phyloP scores from a whole-genome alignment of 306 rosid genomes.

The Gastrolobium bilobum region DNA sequence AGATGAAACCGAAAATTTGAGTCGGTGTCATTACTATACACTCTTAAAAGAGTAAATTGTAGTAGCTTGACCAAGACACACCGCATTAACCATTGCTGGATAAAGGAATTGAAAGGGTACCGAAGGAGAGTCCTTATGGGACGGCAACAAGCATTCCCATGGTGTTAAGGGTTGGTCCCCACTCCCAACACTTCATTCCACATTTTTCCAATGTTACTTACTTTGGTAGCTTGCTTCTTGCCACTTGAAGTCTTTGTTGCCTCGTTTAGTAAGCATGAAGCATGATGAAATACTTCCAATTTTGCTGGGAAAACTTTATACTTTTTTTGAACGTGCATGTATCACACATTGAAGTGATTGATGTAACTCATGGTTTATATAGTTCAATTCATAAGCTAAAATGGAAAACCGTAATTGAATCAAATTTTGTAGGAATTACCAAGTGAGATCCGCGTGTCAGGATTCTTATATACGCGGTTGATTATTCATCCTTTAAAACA shows the following conservation, averaged over 20 bases:
- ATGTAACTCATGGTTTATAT: not conserved
- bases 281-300: constrained; percentile 45
- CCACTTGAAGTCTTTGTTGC: constrained; percentile 7
- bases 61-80: constrained; percentile 20
- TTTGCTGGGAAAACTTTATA: constrained; percentile 27
- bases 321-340: constrained; percentile 41
- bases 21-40: constrained; percentile 33
- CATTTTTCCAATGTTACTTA: not conserved
- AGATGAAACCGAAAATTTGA: constrained; percentile 14
- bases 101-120: not conserved
- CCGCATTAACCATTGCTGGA: not conserved
- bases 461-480: constrained; percentile 21
- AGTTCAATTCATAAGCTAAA: not conserved
- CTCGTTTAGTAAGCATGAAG: not conserved
- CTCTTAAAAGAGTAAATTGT: not conserved
- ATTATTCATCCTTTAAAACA: constrained; percentile 21
- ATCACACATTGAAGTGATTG: constrained; percentile 12
- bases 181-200: not conserved
- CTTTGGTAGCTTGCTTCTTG: constrained; percentile 39
- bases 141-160: not conserved
- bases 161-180: constrained; percentile 31
- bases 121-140: constrained; percentile 2
- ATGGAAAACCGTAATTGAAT: constrained; percentile 1
- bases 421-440: constrained; percentile 26
- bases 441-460: constrained; percentile 49